phyloP scores from a whole-genome alignment of 208 protist genomes.

The Tritrichomonas musculus region DNA sequence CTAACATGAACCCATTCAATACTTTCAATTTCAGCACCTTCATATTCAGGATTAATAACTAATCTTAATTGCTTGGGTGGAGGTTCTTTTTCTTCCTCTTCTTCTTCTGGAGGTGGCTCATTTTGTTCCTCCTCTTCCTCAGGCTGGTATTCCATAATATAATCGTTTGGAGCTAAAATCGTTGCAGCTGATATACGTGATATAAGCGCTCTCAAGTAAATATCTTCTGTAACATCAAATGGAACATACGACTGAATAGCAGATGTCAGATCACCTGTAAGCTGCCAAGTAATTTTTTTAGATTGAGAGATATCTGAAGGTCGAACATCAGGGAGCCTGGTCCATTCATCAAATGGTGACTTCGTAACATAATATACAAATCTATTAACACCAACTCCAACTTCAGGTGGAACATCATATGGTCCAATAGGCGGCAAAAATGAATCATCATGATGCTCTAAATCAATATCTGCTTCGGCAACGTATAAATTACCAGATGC shows the following conservation, averaged over 20 bases:
- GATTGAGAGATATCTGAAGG: not conserved
- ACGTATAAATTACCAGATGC: not conserved
- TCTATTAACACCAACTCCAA: not conserved
- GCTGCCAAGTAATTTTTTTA: not conserved
- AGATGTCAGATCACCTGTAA: not conserved
- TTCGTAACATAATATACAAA: not conserved
- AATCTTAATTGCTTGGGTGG: not conserved
- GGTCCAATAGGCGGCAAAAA: not conserved
- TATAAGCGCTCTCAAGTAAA: not conserved
- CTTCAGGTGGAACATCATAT: conserved; percentile 19
- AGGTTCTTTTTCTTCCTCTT: not conserved
- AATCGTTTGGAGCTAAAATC: not conserved
- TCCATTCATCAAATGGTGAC: not conserved
- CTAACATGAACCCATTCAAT: not conserved
- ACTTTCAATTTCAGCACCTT: not conserved
- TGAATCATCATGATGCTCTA: not conserved
- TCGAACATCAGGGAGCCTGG: not conserved
- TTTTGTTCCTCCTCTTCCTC: not conserved
- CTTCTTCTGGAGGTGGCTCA: not conserved
- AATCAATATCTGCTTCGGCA: not conserved
- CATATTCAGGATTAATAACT: not conserved
- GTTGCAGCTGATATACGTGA: not conserved
- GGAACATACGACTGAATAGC: not conserved
- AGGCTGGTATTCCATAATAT: not conserved
- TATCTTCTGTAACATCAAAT: conserved; percentile 23